Evolutionary conservation across 2,329 filamentous ascomycete genomes (phyloP).

Genomic region (Eutypa lata): DNA sequence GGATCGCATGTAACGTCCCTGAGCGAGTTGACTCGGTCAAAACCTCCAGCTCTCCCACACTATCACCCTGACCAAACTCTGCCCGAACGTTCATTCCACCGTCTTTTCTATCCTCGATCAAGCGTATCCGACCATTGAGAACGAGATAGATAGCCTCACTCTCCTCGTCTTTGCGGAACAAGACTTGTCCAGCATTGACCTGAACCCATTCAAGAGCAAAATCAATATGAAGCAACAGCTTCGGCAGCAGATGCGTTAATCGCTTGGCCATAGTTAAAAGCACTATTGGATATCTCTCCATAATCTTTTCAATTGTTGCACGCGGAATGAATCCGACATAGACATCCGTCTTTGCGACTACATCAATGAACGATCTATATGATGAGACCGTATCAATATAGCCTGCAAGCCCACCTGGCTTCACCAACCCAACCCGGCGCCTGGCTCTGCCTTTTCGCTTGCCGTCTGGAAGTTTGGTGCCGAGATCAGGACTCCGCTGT

Average conservation of each 20-base stretch:
- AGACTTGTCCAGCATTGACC: slow-evolving; percentile 89
- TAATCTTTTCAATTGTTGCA: slow-evolving; percentile 81
- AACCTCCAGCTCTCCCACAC: slow-evolving; percentile 94
- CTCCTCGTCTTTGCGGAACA: slow-evolving; percentile 90
- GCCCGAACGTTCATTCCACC: slow-evolving; percentile 82
- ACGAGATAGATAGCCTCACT: slow-evolving; percentile 99
- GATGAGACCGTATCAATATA: slow-evolving; percentile 94
- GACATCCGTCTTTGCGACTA: slow-evolving; percentile 95
- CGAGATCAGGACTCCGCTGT: slow-evolving; percentile 30
- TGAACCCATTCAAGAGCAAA: slow-evolving; percentile 99
- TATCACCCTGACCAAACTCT: slow-evolving; percentile 96
- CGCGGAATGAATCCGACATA: slow-evolving; percentile 94
- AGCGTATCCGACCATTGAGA: slow-evolving; percentile 83
- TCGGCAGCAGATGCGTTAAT: slow-evolving; percentile 82
- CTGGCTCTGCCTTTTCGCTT: slow-evolving; percentile 40
- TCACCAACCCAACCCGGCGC: slow-evolving; percentile 83
- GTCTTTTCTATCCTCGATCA: slow-evolving; percentile 77
- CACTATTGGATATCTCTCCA: slow-evolving; percentile 88
- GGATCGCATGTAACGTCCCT: slow-evolving; percentile 89
- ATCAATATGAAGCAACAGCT: slow-evolving; percentile 91
- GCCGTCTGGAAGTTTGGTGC: slow-evolving; percentile 33
- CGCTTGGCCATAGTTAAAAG: slow-evolving; percentile 94
- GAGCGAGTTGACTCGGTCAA: slow-evolving; percentile 91
- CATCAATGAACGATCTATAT: slow-evolving; percentile 93
- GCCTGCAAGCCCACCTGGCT: slow-evolving; percentile 88